Conservation (phyloP, 129 eudicot genomes). For the Erigeron canadensis region DNA sequence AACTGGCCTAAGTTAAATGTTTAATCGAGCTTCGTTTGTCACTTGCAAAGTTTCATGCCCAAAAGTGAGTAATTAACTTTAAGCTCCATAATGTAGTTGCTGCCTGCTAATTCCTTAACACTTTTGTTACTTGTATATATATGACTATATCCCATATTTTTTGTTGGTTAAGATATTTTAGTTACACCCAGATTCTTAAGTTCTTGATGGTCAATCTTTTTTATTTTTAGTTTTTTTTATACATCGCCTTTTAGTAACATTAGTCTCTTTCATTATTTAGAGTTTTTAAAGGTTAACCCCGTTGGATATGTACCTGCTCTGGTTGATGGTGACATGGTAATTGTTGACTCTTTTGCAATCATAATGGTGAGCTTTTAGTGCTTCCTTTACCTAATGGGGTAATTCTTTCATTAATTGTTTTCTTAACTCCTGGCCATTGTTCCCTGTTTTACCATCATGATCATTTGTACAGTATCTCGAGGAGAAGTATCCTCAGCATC, state of each 20-base stretch:
- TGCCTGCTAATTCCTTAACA: no score
- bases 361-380: conserved; percentile 50
- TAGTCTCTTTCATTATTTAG: conserved; percentile 29
- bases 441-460: background rate
- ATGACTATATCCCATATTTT: no score
- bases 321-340: conserved; percentile 66
- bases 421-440: background rate
- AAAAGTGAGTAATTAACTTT: no score
- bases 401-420: background rate
- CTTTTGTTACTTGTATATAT: no score
- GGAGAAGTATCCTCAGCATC: conserved; percentile 86
- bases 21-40: no score
- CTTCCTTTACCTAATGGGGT: background rate
- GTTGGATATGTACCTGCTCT: conserved; percentile 76
- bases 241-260: background rate
- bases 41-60: no score
- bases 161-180: background rate
- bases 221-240: background rate
- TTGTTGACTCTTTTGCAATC: conserved; percentile 84
- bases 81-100: no score
- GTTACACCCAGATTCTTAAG: background rate
- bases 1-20: no score
- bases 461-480: conserved; percentile 63
- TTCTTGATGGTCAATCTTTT: background rate
- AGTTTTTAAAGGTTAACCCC: conserved; percentile 74